Evolutionary conservation across 352 stramenopile species (phyloP).

Genomic region (Phytopythium litorale): DNA sequence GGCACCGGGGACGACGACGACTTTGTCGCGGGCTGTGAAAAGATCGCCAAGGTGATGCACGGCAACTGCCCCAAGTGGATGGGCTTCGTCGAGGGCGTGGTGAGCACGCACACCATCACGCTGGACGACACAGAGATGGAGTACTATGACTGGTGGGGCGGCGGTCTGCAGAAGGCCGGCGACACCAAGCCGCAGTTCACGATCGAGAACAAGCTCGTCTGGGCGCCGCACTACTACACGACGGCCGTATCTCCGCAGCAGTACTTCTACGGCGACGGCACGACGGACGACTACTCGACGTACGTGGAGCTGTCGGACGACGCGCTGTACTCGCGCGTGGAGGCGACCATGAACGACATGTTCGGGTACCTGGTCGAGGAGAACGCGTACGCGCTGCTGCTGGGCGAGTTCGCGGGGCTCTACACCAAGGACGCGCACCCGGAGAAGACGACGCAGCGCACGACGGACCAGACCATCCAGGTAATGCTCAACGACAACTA

Average conservation of each 20-base stretch:
- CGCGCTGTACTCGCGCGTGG: constrained; percentile 34
- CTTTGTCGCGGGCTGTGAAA: constrained; percentile 59
- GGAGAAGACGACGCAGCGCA: constrained; percentile 66
- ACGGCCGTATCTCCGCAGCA: constrained; percentile 62
- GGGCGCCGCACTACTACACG: constrained; percentile 81
- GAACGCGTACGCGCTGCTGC: constrained; percentile 42
- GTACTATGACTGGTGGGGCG: constrained; percentile 86
- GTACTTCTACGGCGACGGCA: constrained; percentile 74
- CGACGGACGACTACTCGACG: constrained; percentile 36
- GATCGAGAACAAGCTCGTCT: constrained; percentile 75
- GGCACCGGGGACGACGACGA: constrained; percentile 60
- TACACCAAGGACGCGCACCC: constrained; percentile 69
- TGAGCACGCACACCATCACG: constrained; percentile 37
- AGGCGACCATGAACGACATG: constrained; percentile 71
- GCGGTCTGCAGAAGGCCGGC: constrained; percentile 57
- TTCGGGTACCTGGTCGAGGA: constrained; percentile 68
- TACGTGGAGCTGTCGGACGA: constrained; percentile 64
- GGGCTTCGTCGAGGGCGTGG: constrained; percentile 74
- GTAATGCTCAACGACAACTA: constrained; percentile 63
- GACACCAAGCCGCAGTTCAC: constrained; percentile 42
- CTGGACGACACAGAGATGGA: constrained; percentile 37
- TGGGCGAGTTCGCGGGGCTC: constrained; percentile 71
- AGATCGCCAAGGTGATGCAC: constrained; percentile 79
- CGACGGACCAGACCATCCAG: constrained; percentile 66
- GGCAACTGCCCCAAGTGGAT: constrained; percentile 69